phyloP scores from a whole-genome alignment of 768 basidiomycete species.

The Mycena rosella region DNA sequence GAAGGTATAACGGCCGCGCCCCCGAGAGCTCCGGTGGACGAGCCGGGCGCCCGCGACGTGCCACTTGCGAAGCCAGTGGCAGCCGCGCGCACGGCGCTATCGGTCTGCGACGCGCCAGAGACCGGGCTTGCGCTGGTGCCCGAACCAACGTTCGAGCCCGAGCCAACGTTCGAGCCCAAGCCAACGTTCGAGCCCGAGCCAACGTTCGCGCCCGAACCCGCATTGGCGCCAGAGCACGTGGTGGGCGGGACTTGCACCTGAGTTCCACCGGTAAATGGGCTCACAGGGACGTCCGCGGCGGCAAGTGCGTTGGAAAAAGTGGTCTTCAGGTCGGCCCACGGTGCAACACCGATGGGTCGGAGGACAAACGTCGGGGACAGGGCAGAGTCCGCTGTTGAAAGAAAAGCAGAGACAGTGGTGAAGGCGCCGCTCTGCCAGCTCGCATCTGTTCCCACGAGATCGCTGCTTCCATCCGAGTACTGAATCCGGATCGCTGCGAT shows the following conservation, averaged over 20 bases:
- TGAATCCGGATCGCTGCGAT: slow-evolving; percentile 9
- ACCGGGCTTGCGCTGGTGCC: background rate
- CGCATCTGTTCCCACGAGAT: slow-evolving; percentile 10
- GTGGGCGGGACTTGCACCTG: background rate
- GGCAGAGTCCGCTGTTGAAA: slow-evolving; percentile 1
- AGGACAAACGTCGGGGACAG: too few relatives aligned
- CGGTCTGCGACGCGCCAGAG: too few relatives aligned
- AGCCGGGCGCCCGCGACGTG: too few relatives aligned
- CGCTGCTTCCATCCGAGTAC: slow-evolving; percentile 23
- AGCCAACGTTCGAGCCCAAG: too few relatives aligned
- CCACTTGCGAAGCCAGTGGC: too few relatives aligned
- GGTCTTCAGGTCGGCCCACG: background rate
- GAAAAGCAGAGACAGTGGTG: slow-evolving; percentile 4
- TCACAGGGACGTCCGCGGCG: slow-evolving; percentile 13
- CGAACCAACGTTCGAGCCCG: too few relatives aligned
- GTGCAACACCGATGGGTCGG: background rate
- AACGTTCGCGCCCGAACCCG: too few relatives aligned
- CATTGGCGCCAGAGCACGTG: background rate
- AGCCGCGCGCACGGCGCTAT: too few relatives aligned
- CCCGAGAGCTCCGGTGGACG: too few relatives aligned
- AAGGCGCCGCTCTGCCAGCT: slow-evolving; percentile 24
- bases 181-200: too few relatives aligned
- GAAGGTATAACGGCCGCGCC: too few relatives aligned
- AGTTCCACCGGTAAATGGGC: slow-evolving; percentile 15
- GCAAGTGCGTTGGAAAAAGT: slow-evolving; percentile 15